Evolutionary conservation across 768 basidiomycete species (phyloP).

Genomic region (Sistotremastrum niveocremeum): DNA sequence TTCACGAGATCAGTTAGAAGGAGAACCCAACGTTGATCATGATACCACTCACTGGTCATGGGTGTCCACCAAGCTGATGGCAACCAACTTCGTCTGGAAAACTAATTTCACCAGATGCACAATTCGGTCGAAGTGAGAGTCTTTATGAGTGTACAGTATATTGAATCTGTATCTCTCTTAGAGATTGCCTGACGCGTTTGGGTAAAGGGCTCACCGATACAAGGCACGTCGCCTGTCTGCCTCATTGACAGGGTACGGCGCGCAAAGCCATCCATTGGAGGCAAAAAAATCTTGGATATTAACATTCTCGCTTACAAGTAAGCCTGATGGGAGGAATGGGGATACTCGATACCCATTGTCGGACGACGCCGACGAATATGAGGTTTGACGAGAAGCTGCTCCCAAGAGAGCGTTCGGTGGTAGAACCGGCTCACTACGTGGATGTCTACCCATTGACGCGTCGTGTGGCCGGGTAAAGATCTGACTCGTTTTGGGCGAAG

Average conservation of each 20-base stretch:
- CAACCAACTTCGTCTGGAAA: conserved; percentile 77
- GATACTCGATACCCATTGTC: too few relatives aligned
- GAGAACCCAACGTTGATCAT: background rate
- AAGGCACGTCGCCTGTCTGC: conserved; percentile 68
- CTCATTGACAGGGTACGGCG: conserved; percentile 80
- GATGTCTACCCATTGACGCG: too few relatives aligned
- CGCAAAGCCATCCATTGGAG: conserved; percentile 32
- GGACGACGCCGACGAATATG: too few relatives aligned
- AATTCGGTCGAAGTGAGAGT: conserved; percentile 88
- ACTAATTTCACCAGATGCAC: conserved; percentile 87
- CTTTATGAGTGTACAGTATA: conserved; percentile 75
- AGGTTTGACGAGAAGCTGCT: too few relatives aligned
- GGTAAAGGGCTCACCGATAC: conserved; percentile 46
- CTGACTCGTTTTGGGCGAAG: too few relatives aligned
- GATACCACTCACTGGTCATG: conserved; percentile 53
- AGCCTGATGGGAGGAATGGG: too few relatives aligned
- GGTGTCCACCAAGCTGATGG: conserved; percentile 73
- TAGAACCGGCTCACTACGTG: too few relatives aligned
- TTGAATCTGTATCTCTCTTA: conserved; percentile 46
- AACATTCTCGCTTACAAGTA: too few relatives aligned
- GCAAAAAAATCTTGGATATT: too few relatives aligned
- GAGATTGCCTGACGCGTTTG: background rate
- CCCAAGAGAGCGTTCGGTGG: too few relatives aligned
- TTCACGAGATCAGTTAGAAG: conserved; percentile 13
- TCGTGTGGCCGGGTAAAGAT: too few relatives aligned